A percentile compares a stretch with the other conserved stretches of the same genome.
These are phyloP conservation scores for Jatropha curcas DNA, from an alignment of 345 rosid species.

Conservation along the genomic window DNA sequence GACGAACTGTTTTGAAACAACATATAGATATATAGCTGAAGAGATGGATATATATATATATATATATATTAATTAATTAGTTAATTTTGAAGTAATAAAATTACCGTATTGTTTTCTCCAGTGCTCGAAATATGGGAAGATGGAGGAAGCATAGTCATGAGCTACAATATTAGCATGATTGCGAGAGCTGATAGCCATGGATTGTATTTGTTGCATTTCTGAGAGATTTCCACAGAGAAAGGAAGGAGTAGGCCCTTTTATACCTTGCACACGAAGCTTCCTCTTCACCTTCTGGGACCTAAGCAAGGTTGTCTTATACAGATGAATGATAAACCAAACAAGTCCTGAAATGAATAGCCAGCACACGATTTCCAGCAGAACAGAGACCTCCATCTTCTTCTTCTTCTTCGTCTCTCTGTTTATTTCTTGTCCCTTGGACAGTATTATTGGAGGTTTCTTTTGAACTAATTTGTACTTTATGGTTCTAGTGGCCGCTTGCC, in stretches of 20 bases:
- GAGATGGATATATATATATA: no score
- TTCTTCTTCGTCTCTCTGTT: not conserved
- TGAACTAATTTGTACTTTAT: no score
- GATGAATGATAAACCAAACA: constrained; percentile 19
- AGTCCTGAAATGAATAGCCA: not conserved
- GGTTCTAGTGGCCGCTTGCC: no score
- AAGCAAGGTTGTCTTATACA: constrained; percentile 25
- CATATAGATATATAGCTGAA: no score
- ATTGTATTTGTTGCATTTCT: constrained; percentile 64
- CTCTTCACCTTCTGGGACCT: constrained; percentile 34
- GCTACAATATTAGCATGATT: constrained; percentile 39
- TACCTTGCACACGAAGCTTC: constrained; percentile 62
- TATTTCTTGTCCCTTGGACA: not conserved
- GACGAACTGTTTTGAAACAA: no score
- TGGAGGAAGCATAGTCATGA: constrained; percentile 73
- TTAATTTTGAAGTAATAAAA: no score
- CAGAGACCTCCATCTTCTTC: constrained; percentile 3
- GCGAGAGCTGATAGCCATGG: constrained; percentile 9
- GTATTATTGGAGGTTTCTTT: no score
- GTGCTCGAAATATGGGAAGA: constrained; percentile 71
- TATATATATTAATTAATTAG: no score
- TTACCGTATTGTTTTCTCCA: constrained; percentile 91
- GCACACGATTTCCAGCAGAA: not conserved
- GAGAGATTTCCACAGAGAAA: constrained; percentile 58
- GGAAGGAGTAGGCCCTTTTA: constrained; percentile 64